Percentiles rank a stretch among this genome's conserved stretches.
Evolutionary conservation across 192 early-diverging fungal genomes (phyloP).

Genomic region (Gamsiella multidivaricata): DNA sequence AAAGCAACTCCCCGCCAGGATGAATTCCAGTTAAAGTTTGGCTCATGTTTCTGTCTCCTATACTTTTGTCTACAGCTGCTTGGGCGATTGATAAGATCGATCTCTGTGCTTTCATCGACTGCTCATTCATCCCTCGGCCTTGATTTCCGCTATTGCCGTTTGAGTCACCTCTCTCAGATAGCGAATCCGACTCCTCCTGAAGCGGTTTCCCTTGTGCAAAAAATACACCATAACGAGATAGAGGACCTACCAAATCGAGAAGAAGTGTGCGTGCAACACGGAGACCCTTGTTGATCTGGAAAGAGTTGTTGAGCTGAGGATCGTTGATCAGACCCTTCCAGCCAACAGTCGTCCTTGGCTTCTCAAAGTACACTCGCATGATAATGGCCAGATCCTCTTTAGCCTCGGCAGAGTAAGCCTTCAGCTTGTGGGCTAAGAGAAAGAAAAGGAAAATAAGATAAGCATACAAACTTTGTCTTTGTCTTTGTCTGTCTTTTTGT

Average conservation of each 20-base stretch:
- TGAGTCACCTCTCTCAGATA: background rate
- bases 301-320: constrained; percentile 77
- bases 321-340: constrained; percentile 97
- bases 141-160: background rate
- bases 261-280: constrained; percentile 78
- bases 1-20: background rate
- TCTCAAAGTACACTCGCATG: constrained; percentile 92
- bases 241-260: constrained; percentile 66
- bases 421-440: constrained; percentile 61
- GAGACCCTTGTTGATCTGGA: constrained; percentile 86
- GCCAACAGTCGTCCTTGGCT: constrained; percentile 85
- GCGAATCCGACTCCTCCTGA: background rate
- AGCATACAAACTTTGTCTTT: too few relatives aligned
- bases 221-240: background rate
- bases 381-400: constrained; percentile 76
- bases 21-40: constrained; percentile 18
- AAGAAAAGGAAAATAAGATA: too few relatives aligned
- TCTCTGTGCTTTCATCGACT: too few relatives aligned
- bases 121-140: too few relatives aligned
- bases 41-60: constrained; percentile 10
- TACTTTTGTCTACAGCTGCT: background rate
- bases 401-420: constrained; percentile 65
- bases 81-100: too few relatives aligned
- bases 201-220: background rate
- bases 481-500: background rate